Evolutionary conservation across 1,284 basidiomycete species (phyloP).

Genomic region (Sporisorium reilianum): DNA sequence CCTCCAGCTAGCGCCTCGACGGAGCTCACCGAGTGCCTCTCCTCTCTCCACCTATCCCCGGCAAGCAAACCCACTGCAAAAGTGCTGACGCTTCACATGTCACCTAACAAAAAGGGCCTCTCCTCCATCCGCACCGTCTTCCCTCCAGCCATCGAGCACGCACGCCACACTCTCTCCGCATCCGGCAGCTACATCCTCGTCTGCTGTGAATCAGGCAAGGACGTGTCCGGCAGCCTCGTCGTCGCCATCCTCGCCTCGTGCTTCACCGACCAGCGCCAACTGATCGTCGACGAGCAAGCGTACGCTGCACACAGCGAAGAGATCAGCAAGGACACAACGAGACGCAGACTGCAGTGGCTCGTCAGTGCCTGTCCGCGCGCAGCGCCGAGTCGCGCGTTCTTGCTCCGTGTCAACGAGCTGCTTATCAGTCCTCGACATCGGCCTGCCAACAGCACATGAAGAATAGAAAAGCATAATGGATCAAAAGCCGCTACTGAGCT

Average conservation of each 20-base stretch:
- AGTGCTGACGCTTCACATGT: conserved; percentile 17
- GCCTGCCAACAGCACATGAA: conserved; percentile 5
- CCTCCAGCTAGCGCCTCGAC: not conserved
- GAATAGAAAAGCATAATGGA: not conserved
- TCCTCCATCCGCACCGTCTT: conserved; percentile 29
- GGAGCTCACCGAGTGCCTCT: not conserved
- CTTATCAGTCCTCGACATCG: conserved; percentile 78
- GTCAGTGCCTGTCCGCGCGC: conserved; percentile 78
- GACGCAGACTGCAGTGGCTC: conserved; percentile 82
- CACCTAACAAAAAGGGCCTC: conserved; percentile 49
- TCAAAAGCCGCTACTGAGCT: conserved; percentile 29
- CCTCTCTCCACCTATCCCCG: not conserved
- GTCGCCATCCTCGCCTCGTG: conserved; percentile 44
- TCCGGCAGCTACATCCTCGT: conserved; percentile 19
- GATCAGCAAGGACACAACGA: conserved; percentile 75
- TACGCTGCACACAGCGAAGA: not conserved
- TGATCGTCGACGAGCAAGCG: conserved; percentile 7
- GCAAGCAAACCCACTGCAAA: not conserved
- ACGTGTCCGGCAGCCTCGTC: conserved; percentile 40
- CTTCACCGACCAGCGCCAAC: conserved; percentile 62
- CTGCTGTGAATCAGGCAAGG: conserved; percentile 40
- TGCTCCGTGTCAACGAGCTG: conserved; percentile 83
- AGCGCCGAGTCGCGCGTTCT: conserved; percentile 80
- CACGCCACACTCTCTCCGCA: conserved; percentile 16
- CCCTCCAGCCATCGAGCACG: conserved; percentile 34